Base-by-base conservation (phyloP, 2,329 filamentous ascomycete species). In the Pseudopithomyces maydicus region DNA sequence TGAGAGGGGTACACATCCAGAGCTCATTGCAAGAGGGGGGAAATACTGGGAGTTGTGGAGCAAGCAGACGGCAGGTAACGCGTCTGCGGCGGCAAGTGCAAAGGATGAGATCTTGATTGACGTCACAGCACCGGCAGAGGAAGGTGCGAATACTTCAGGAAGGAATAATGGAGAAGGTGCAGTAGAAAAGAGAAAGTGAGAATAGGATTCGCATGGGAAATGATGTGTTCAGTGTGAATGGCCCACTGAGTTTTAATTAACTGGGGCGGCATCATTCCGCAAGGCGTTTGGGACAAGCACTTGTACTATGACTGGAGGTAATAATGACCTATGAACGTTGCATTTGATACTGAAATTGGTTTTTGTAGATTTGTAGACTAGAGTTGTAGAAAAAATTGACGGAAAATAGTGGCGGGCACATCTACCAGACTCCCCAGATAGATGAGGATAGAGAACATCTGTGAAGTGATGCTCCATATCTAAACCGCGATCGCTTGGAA, bases 31-130 rank as follows among this genome's bases (percentile, higher is more conserved):
- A 2, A 79, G 84, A 46, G 86, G 86, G 29, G 91, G 91, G 12
- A 86, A 88, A 58, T 97, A 97, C 70, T 85, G 86, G 11, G 88
- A 88, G 58, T 93, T 97, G 87, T 97, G 92, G 92, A 87, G 88
- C 61, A 94, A 93, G 77, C 92, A 97, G 75, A 92, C 72, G 3
- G 70, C 70, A 0, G 70, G 70, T 1, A 64, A 68, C 38, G 22
- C 64, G 26, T 68, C 68, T 6, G 56, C 54, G 2, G 56, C 53
- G 19, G 55, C 49, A n/a, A 65, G 61, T 2, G 68, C 33, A 20
- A 36, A 38, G 19, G 46, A 39, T 7, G 44, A 36, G 17, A 20
- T 49, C 4, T 12, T 49, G 33, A 39, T 49, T 14, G 46, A 49
- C 8, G 46, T 39, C 12, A 39, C 46, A 14, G 5, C 46, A 15